phyloP scores from a whole-genome alignment of 164 flowering plant genomes.

The Tetracentron sinense region DNA sequence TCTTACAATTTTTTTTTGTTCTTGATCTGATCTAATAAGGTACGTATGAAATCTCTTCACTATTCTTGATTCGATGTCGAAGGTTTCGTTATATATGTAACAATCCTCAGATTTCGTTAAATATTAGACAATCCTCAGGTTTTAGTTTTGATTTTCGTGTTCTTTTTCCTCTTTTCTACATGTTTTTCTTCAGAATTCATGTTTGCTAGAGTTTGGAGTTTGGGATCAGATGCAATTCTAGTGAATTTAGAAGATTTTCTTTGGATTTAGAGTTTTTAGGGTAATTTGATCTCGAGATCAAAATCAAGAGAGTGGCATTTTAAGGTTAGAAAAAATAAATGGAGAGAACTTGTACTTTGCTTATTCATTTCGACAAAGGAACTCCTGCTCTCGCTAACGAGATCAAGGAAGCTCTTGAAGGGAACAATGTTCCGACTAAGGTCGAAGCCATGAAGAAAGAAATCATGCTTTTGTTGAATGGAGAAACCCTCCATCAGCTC shows the following conservation, averaged over 20 bases:
- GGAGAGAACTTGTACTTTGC: constrained; percentile 76
- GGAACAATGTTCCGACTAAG: constrained; percentile 41
- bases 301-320: background rate
- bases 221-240: background rate
- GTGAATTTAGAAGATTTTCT: background rate
- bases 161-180: too few species aligned
- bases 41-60: too few species aligned
- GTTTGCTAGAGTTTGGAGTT: background rate
- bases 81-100: too few species aligned
- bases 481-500: constrained; percentile 76
- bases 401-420: constrained; percentile 77
- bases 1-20: too few species aligned
- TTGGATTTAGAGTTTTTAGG: background rate
- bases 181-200: background rate
- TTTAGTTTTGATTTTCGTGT: too few species aligned
- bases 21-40: too few species aligned
- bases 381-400: constrained; percentile 79
- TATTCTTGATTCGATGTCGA: too few species aligned
- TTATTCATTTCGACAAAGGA: constrained; percentile 71
- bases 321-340: constrained; percentile 20
- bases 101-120: too few species aligned
- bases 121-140: too few species aligned
- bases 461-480: constrained; percentile 67
- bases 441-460: constrained; percentile 78
- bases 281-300: constrained; percentile 12